Percentiles rank a stretch among this genome's conserved stretches.
These are phyloP conservation scores for Aureobasidium mangrovei DNA, from an alignment of 2,329 filamentous ascomycete genomes.

Conservation along the genomic window DNA sequence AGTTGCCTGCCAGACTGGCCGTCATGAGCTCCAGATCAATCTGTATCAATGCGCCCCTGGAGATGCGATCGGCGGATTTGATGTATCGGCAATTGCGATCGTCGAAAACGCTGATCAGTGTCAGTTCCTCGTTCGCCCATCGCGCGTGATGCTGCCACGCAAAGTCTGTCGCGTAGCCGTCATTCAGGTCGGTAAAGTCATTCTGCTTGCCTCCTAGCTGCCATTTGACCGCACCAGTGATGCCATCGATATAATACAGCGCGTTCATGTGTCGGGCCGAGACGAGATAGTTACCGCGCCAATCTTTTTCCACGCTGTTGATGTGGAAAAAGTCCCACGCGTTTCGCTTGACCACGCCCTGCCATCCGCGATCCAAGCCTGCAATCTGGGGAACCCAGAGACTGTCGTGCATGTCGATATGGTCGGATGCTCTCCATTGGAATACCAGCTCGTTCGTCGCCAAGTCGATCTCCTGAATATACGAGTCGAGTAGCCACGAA, in stretches of 20 bases:
- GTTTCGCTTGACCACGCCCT: conserved; percentile 31
- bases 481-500: conserved; percentile 35
- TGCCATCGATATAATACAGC: conserved; percentile 36
- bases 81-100: neutral
- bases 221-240: conserved; percentile 42
- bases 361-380: conserved; percentile 19
- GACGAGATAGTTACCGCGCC: conserved; percentile 39
- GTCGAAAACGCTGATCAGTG: neutral
- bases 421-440: conserved; percentile 32
- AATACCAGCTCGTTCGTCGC: conserved; percentile 32
- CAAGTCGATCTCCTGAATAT: conserved; percentile 38
- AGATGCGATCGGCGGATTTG: neutral
- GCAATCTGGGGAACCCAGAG: conserved; percentile 26
- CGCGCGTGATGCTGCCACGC: conserved; percentile 46
- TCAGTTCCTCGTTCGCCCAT: conserved; percentile 22
- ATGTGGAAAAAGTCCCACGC: conserved; percentile 42
- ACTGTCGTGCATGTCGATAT: conserved; percentile 25
- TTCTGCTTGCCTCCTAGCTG: conserved; percentile 41
- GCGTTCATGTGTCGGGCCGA: conserved; percentile 37
- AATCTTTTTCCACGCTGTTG: conserved; percentile 45
- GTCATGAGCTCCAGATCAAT: neutral
- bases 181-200: conserved; percentile 34
- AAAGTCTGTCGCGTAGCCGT: conserved; percentile 38
- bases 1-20: neutral
- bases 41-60: neutral